Evolutionary conservation across 2,329 filamentous ascomycete species (phyloP).

Genomic region (Ophiostoma piceae): DNA sequence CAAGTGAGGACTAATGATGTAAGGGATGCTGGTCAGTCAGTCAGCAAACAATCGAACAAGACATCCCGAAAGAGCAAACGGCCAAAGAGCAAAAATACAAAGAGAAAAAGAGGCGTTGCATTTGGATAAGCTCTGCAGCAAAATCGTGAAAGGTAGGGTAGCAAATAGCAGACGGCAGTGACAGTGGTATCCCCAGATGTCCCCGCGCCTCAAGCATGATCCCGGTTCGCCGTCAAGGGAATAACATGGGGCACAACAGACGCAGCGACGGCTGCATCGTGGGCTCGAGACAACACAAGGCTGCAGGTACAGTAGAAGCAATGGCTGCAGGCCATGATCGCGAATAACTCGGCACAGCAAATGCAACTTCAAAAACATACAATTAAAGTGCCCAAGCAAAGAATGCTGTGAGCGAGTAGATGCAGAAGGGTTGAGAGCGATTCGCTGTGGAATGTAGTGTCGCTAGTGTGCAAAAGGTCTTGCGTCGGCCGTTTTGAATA

Average conservation of each 20-base stretch:
- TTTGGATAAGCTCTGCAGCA: background rate
- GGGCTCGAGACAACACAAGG: background rate
- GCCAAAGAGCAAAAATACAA: background rate
- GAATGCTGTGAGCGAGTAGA: background rate
- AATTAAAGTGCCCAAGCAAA: background rate
- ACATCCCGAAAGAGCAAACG: background rate
- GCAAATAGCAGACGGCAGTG: background rate
- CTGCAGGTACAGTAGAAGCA: background rate
- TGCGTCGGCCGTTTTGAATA: background rate
- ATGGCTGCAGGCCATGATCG: background rate
- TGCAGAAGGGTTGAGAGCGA: background rate
- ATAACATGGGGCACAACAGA: constrained; percentile 31
- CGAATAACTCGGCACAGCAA: background rate
- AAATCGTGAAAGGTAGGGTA: background rate
- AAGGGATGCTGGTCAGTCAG: constrained; percentile 14
- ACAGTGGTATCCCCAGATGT: constrained; percentile 12
- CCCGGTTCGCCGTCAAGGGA: constrained; percentile 20
- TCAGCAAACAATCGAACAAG: constrained; percentile 3
- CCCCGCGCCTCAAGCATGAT: constrained; percentile 16
- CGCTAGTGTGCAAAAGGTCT: background rate
- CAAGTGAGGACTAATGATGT: background rate
- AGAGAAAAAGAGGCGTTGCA: constrained; percentile 2
- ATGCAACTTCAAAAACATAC: background rate
- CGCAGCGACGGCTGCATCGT: constrained; percentile 28
- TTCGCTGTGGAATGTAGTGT: background rate